phyloP scores from a whole-genome alignment of 345 rosid genomes.

The Iberis pinnata region DNA sequence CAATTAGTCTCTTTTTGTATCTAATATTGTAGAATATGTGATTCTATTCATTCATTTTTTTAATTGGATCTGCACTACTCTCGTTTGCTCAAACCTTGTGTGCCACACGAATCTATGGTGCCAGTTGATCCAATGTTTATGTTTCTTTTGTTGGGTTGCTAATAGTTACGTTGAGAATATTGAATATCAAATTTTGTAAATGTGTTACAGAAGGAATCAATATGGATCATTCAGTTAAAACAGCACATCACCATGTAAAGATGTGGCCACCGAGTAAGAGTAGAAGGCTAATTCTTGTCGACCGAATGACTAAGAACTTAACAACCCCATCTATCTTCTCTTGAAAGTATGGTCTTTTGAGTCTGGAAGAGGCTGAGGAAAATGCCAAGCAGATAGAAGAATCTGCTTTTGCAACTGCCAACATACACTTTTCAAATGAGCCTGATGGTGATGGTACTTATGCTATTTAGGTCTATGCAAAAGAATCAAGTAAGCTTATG shows the following conservation, averaged over 20 bases:
- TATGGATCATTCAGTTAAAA: conserved; percentile 47
- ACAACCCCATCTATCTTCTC: conserved; percentile 69
- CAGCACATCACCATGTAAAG: conserved; percentile 45
- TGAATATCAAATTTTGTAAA: too few relatives aligned
- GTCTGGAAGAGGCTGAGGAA: conserved; percentile 62
- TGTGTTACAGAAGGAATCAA: conserved; percentile 32
- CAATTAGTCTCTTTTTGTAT: too few relatives aligned
- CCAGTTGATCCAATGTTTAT: too few relatives aligned
- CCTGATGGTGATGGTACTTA: conserved; percentile 90
- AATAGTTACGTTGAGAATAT: too few relatives aligned
- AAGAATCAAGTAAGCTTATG: conserved; percentile 78
- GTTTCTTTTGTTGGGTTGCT: too few relatives aligned
- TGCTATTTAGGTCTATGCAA: conserved; percentile 81
- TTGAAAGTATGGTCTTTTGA: conserved; percentile 62
- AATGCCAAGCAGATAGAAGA: conserved; percentile 72
- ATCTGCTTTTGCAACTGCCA: conserved; percentile 53
- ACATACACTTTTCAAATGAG: conserved; percentile 61
- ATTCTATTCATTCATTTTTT: too few relatives aligned
- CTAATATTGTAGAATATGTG: too few relatives aligned
- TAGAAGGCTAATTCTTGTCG: conserved; percentile 68
- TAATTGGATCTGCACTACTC: too few relatives aligned
- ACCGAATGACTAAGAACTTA: conserved; percentile 68
- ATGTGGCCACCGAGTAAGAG: conserved; percentile 86
- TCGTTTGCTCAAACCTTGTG: too few relatives aligned
- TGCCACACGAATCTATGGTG: too few relatives aligned